These are phyloP conservation scores for Botryotinia calthae DNA, from an alignment of 2,329 filamentous ascomycete species.

Conservation along the genomic window DNA sequence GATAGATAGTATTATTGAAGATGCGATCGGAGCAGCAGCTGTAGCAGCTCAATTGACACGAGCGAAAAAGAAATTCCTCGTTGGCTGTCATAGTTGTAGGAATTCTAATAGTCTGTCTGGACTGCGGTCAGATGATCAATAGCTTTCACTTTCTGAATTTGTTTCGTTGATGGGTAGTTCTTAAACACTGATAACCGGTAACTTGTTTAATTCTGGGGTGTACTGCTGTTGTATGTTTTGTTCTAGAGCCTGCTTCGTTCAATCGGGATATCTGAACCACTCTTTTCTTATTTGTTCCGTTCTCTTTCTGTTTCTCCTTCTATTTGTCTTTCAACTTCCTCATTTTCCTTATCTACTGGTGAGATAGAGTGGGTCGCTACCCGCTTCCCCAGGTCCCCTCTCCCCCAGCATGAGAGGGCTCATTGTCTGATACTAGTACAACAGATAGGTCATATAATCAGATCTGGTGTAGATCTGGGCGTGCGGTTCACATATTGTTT, in stretches of 20 bases:
- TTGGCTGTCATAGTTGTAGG: neutral
- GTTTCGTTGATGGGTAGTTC: neutral
- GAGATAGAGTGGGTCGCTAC: too few species aligned
- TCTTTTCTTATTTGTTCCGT: neutral
- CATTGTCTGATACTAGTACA: neutral
- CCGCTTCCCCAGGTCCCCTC: neutral
- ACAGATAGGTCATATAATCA: neutral
- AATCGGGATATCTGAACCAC: neutral
- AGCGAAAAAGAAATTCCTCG: neutral
- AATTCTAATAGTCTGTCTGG: neutral
- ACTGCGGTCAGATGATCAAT: neutral
- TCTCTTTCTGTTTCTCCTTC: neutral
- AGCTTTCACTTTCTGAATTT: neutral
- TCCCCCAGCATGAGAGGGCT: neutral
- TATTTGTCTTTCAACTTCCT: too few species aligned
- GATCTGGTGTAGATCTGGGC: neutral
- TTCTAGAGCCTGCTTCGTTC: neutral
- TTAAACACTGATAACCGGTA: neutral
- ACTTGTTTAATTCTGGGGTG: neutral
- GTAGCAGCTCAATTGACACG: neutral
- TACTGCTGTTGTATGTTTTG: neutral
- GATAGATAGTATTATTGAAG: neutral
- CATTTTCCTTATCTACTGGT: too few species aligned
- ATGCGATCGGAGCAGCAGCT: neutral
- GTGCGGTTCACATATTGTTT: neutral